Evolutionary conservation across 257 asterid species (phyloP).

Genomic region (Nicotiana otophora): DNA sequence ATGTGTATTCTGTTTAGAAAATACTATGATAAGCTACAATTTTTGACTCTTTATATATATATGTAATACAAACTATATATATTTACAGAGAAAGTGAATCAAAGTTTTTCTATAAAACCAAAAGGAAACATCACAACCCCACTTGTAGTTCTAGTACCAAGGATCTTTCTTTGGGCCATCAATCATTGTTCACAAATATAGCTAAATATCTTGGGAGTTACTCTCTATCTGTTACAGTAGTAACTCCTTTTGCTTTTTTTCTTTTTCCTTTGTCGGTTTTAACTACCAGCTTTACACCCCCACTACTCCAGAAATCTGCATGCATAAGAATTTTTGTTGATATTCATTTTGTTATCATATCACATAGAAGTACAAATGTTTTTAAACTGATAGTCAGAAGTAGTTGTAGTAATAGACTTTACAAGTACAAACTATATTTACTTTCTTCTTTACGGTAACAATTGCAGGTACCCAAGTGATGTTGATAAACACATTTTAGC

Average conservation of each 20-base stretch:
- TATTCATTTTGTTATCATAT: background rate
- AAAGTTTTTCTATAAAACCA: background rate
- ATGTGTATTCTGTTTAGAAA: no score
- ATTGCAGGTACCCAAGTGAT: slow-evolving; percentile 94
- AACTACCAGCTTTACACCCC: background rate
- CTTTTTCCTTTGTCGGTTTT: background rate
- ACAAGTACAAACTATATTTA: background rate
- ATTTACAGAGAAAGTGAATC: slow-evolving; percentile 15
- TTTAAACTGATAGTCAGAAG: background rate
- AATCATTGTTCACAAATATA: slow-evolving; percentile 28
- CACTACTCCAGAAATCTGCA: background rate
- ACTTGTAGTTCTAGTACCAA: slow-evolving; percentile 15
- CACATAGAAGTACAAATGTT: background rate
- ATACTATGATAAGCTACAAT: no score
- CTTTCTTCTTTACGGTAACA: background rate
- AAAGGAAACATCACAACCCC: slow-evolving; percentile 12
- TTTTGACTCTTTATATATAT: background rate
- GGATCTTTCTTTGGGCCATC: slow-evolving; percentile 28
- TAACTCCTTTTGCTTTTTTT: background rate
- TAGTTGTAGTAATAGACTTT: background rate
- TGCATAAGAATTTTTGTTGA: background rate
- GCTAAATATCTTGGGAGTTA: slow-evolving; percentile 26
- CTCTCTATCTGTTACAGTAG: slow-evolving; percentile 16
- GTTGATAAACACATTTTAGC: slow-evolving; percentile 93
- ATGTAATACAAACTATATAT: background rate